Base-by-base conservation (phyloP, 768 basidiomycete species). In the Rhodosporidiobolus sp. region DNA sequence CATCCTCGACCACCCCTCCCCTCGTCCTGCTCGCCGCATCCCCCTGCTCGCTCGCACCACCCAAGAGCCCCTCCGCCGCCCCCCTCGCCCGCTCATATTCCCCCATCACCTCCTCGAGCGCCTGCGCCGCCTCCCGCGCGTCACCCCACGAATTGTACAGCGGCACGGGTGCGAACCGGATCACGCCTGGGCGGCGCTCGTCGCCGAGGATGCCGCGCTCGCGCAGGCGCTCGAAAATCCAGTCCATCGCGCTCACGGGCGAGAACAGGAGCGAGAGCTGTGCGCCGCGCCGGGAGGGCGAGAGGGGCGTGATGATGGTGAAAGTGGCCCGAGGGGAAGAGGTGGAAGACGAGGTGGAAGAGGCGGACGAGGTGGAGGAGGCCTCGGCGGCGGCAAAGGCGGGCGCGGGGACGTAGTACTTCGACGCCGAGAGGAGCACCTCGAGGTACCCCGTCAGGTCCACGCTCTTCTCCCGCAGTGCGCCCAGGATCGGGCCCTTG, bases 181-280 rank as follows among this genome's bases (percentile, higher is more conserved):
- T 94, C 62, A 98, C 92, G 79, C 92, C 90, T 35, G 96, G 95
- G 78, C 88, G 83, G 78, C 96, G 84, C 81, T 95, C 91, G 81
- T 99, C 96, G 17, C 92, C 94, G 63, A 96, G 85, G 22, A 99
- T 89, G 11, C 96, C 96, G 62, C 84, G 81, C 71, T 84, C 84
- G 30, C 84, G 82, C 78, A 98, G 81, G 52, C 81, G 83, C 63
- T 85, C 81, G 71, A 88, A 87, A 30, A 96, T 85, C 67, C 82
- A 84, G 69, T 85, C 84, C 94, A 98, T 97, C 55, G 85, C 83
- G 35, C 70, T 77, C 65, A 84, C 86, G 28, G 89, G 89, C 38
- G 92, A 81, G 82, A 94, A 90, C 43, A 92, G 82, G 45, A 98
- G 83, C 32, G 93, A 96, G 26, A 99, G 83, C 81, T 98, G 94